A percentile compares a stretch with the other conserved stretches of the same genome.
Conservation (phyloP, 495 filamentous ascomycete species). For the Symbiotaphrina buchneri region DNA sequence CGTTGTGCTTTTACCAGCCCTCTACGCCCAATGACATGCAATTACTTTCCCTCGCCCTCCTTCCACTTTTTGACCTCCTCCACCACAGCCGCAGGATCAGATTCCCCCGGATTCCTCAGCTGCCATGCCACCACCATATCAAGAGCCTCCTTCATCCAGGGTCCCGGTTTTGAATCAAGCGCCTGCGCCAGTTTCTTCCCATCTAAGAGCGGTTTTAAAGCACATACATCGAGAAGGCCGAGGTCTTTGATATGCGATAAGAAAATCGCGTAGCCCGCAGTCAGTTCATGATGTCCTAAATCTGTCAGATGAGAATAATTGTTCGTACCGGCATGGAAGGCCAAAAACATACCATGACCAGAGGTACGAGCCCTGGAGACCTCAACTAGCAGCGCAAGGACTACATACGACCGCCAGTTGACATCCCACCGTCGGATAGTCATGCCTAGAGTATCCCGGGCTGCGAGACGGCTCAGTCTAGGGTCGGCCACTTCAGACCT, state of each 20-base stretch:
- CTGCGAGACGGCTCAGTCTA: background rate
- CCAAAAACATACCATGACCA: background rate
- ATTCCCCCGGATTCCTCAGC: constrained; percentile 45
- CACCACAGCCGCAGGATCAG: constrained; percentile 35
- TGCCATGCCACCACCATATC: constrained; percentile 66
- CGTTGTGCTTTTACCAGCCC: too few species aligned
- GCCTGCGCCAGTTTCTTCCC: constrained; percentile 38
- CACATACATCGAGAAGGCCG: constrained; percentile 23
- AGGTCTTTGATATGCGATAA: constrained; percentile 26
- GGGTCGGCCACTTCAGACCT: background rate
- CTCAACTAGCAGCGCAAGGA: constrained; percentile 50
- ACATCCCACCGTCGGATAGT: constrained; percentile 53
- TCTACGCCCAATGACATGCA: too few species aligned
- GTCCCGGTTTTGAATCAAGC: constrained; percentile 39
- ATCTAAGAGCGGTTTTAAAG: constrained; percentile 36
- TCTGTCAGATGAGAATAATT: constrained; percentile 1
- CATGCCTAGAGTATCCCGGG: constrained; percentile 41
- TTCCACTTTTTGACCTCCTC: constrained; percentile 32
- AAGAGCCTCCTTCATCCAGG: constrained; percentile 56
- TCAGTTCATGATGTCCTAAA: constrained; percentile 12
- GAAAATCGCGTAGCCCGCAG: constrained; percentile 28
- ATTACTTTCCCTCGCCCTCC: too few species aligned
- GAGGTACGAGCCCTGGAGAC: constrained; percentile 16
- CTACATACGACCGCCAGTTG: constrained; percentile 49
- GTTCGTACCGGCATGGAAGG: constrained; percentile 5